Base-by-base conservation (phyloP, 805 yeast species). In the Kurtzmaniella fragi region DNA sequence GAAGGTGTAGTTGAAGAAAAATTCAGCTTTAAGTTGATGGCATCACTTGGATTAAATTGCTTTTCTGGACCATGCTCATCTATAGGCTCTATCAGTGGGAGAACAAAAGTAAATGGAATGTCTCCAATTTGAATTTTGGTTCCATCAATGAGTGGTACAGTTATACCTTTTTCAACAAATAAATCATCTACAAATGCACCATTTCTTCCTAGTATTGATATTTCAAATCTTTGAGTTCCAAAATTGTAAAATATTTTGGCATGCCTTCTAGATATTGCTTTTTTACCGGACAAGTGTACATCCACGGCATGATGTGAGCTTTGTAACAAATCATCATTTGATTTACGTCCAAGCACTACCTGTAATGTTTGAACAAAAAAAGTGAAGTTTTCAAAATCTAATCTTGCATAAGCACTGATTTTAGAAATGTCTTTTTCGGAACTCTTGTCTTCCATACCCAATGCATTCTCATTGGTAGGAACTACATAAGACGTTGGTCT, bases 341-440 rank as follows among this genome's bases (percentile, higher is more conserved):
- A 84, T 42, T 86, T 75, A 50, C 99, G 73, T n/a, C 99, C 99
- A 32, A 93, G 68, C 7, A 91, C 76, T 1, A 91, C 96, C 60
- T 93, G 97, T 54, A 93, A 71, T 1, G 99, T 93, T 63, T 93
- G 99, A 9, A 93, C 96, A 52, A 91, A 93, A 56, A 93, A 93
- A 2, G 96, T 90, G 58, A 84, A 91, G 46, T 86, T 79, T 43
- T 86, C 96, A 59, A 93, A 93, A 57, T 93, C 98, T 30, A 93
- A 65, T 49, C 89, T 68, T 1, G 93, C 93, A 57, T 77, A 77
- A 3, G 82, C 82, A 17, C 77, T 75, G 26, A 77, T 75, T 39
- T 65, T 57, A 34, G 61, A 54, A 36, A 38, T 45, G 14, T 48
- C 52, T 12, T 43, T 42, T 17, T 44, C 49, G 11, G 33, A 37